phyloP scores from a whole-genome alignment of 495 filamentous ascomycete genomes.

The Pyrenula massariospora region DNA sequence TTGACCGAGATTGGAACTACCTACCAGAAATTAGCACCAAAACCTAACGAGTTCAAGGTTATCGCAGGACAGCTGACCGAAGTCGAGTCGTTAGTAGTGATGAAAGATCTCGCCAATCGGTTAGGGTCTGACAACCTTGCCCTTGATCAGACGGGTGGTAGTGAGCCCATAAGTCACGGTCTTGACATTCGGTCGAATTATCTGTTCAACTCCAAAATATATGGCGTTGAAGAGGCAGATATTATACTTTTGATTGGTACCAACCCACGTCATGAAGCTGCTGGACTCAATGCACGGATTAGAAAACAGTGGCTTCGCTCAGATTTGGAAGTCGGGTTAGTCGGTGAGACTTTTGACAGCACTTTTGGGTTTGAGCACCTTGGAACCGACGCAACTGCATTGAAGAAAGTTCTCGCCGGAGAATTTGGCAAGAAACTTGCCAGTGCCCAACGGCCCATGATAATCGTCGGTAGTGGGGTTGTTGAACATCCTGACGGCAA shows the following conservation, averaged over 20 bases:
- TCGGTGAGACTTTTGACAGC: conserved; percentile 82
- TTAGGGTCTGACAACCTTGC: conserved; percentile 92
- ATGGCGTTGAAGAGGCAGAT: conserved; percentile 87
- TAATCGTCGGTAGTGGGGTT: conserved; percentile 82
- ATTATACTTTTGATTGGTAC: conserved; percentile 85
- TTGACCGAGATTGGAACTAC: conserved; percentile 72
- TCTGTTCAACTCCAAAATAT: conserved; percentile 89
- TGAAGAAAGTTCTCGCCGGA: conserved; percentile 79
- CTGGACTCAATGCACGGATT: conserved; percentile 89
- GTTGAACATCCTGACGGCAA: conserved; percentile 84
- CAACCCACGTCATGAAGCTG: conserved; percentile 89
- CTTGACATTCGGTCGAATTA: conserved; percentile 92
- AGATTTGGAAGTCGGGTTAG: conserved; percentile 82
- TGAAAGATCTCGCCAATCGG: conserved; percentile 94
- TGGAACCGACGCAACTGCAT: conserved; percentile 57
- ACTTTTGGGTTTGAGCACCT: conserved; percentile 91
- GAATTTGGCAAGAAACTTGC: conserved; percentile 83
- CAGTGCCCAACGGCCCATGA: conserved; percentile 85
- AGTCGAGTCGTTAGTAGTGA: conserved; percentile 82
- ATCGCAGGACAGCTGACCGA: conserved; percentile 86
- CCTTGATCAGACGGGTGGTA: conserved; percentile 78
- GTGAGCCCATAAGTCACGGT: conserved; percentile 77
- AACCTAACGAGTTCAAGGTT: conserved; percentile 89
- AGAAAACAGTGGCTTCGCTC: conserved; percentile 95
- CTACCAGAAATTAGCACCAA: conserved; percentile 60